phyloP scores from a whole-genome alignment of 202 grass and related monocot genomes.

The Bolboschoenoplectus hybrid region DNA sequence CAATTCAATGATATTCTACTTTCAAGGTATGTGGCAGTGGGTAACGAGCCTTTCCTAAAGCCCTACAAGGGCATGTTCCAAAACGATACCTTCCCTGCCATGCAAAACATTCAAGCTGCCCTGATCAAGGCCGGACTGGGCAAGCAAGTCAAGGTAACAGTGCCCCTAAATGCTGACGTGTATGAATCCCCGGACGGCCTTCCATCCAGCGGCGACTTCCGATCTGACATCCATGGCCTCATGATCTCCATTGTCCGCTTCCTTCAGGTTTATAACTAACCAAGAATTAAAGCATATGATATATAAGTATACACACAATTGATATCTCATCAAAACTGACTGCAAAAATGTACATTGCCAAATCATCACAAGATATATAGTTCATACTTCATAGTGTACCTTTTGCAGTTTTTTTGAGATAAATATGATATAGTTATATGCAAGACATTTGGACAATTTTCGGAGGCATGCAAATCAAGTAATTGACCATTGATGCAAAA shows the following conservation, averaged over 20 bases:
- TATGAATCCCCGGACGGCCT: constrained; percentile 60
- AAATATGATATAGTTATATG: background rate
- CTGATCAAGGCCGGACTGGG: constrained; percentile 83
- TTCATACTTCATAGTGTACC: background rate
- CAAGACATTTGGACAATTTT: background rate
- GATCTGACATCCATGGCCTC: constrained; percentile 64
- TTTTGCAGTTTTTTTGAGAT: background rate
- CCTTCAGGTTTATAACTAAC: constrained; percentile 55
- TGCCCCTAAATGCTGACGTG: constrained; percentile 93
- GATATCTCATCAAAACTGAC: background rate
- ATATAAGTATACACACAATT: background rate
- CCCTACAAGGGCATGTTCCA: constrained; percentile 83
- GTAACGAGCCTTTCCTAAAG: constrained; percentile 96
- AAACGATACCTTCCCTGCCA: constrained; percentile 62
- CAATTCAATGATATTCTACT: constrained; percentile 1
- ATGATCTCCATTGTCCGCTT: constrained; percentile 76
- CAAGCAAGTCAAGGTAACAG: constrained; percentile 67
- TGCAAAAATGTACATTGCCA: background rate
- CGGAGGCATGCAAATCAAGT: background rate
- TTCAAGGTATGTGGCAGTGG: constrained; percentile 67
- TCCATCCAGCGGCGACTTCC: constrained; percentile 78
- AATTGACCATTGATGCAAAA: background rate
- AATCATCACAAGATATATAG: background rate
- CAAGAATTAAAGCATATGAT: background rate
- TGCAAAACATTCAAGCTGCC: constrained; percentile 84